Evolutionary conservation across 2,329 filamentous ascomycete genomes (phyloP).

Genomic region (Raffaelea albimanens): DNA sequence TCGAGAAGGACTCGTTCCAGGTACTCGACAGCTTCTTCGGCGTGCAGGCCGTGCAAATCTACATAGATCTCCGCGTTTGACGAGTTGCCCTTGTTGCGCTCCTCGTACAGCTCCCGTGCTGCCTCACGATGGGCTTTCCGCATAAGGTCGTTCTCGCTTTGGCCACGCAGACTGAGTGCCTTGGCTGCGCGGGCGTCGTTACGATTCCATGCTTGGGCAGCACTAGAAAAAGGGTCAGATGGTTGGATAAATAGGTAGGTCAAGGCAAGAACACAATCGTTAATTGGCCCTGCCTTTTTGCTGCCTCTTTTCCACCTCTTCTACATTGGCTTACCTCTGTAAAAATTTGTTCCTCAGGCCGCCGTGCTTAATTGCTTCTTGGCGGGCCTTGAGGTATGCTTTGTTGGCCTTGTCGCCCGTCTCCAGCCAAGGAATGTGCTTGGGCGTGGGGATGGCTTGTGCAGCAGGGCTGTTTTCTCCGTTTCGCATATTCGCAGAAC

Average conservation of each 20-base stretch:
- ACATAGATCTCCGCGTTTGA: slow-evolving; percentile 68
- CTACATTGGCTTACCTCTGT: slow-evolving; percentile 54
- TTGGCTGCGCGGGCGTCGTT: slow-evolving; percentile 96
- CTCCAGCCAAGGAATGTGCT: slow-evolving; percentile 93
- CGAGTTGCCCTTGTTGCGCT: slow-evolving; percentile 67
- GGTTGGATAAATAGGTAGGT: too few species aligned
- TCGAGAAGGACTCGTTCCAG: slow-evolving; percentile 80
- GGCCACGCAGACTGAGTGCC: slow-evolving; percentile 83
- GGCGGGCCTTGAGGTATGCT: slow-evolving; percentile 86
- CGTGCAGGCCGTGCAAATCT: slow-evolving; percentile 95
- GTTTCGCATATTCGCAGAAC: slow-evolving; percentile 51
- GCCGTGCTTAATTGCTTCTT: slow-evolving; percentile 95
- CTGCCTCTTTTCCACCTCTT: background rate
- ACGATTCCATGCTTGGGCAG: slow-evolving; percentile 96
- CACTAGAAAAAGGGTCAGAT: too few species aligned
- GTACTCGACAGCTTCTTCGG: slow-evolving; percentile 93
- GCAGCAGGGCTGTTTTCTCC: slow-evolving; percentile 74
- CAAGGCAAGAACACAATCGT: too few species aligned
- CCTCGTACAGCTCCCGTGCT: slow-evolving; percentile 83
- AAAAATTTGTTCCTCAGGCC: slow-evolving; percentile 94
- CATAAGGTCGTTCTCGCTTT: slow-evolving; percentile 97
- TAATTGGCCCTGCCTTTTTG: background rate
- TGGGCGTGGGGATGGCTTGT: slow-evolving; percentile 75
- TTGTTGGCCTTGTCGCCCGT: slow-evolving; percentile 87
- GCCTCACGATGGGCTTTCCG: slow-evolving; percentile 93